Evolutionary conservation across 306 rosid genomes (phyloP), one percentile per base, ranked within the genome.

Genomic region (Purshia tridentata): DNA sequence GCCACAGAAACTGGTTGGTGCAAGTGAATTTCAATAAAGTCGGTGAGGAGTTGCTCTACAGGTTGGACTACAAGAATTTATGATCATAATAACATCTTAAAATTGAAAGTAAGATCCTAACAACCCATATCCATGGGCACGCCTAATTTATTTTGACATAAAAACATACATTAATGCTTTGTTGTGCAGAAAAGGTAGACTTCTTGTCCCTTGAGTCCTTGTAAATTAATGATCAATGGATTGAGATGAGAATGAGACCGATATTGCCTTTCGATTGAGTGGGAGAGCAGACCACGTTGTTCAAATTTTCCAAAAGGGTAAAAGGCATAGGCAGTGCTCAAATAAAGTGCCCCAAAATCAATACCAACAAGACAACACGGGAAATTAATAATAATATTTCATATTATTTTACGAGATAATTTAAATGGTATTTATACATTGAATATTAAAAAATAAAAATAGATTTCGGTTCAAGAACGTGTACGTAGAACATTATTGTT

Each of bases 21-120:
- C 42, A 42, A 19, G 41, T 41, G 10, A 39, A 55, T 35, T 65
- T 57, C 54, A 59, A 35, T n/a, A n/a, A n/a, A n/a, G 49, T n/a
- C 19, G 58, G 63, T 16, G 69, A 59, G 48, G n/a, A n/a, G n/a
- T 40, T 78, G 77, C 63, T 65, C 61, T 73, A 72, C 56, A 47
- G 52, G 67, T 59, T 72, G 57, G 58, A 59, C 18, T 5, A 23
- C 19, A 44, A 9, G 48, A 65, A 72, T 16, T 56, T 46, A 2
- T 29, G 4, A 29, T 23, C n/a, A n/a, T n/a, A n/a, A n/a, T n/a
- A 16, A 48, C 67, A 61, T 77, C 65, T 15, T 12, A 41, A 61
- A 1, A 15, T 41, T 13, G 18, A 70, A 42, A 62, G 81, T 45
- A 48, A 74, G 65, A 73, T 73, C 83, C 35, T 29, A 60, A 73